Percentiles rank a stretch among this genome's conserved stretches.
Evolutionary conservation across 176 grass and related monocot species (phyloP).

Genomic region (Oryza glaberrima): DNA sequence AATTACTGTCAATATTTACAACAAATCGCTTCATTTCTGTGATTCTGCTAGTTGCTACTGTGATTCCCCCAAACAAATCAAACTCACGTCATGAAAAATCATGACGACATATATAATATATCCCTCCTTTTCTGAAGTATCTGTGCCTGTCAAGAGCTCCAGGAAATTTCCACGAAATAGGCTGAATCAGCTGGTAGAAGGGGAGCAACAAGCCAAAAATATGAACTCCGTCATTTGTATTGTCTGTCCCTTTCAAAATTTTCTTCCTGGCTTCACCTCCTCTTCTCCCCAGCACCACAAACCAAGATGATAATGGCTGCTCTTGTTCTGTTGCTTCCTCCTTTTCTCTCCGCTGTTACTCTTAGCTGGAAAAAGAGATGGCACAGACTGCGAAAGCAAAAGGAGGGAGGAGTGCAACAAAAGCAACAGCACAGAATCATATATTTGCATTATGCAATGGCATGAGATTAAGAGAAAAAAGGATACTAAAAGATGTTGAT

Average conservation of each 20-base stretch:
- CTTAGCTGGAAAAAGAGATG: not conserved
- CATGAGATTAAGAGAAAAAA: not conserved
- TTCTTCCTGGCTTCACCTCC: constrained; percentile 20
- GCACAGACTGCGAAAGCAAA: constrained; percentile 34
- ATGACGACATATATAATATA: not conserved
- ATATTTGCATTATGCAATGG: not conserved
- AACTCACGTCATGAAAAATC: not conserved
- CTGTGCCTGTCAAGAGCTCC: not conserved
- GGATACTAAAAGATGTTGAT: not conserved
- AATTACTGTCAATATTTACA: not conserved
- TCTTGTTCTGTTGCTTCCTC: not conserved
- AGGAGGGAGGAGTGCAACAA: not conserved
- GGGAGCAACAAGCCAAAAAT: not conserved
- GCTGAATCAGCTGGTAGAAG: not conserved
- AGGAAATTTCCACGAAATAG: constrained; percentile 24
- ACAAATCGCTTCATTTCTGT: not conserved
- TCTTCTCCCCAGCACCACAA: not conserved
- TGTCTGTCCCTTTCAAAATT: constrained; percentile 4
- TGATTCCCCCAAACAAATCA: not conserved
- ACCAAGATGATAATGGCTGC: not conserved
- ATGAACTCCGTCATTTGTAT: not conserved
- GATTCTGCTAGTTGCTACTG: not conserved
- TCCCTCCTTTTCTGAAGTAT: not conserved
- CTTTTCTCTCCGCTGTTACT: not conserved
- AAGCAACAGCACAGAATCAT: not conserved